A percentile compares a stretch with the other conserved stretches of the same genome.
These are phyloP conservation scores for Fusarium mundagurra DNA, from an alignment of 2,329 filamentous ascomycete genomes.

Conservation along the genomic window DNA sequence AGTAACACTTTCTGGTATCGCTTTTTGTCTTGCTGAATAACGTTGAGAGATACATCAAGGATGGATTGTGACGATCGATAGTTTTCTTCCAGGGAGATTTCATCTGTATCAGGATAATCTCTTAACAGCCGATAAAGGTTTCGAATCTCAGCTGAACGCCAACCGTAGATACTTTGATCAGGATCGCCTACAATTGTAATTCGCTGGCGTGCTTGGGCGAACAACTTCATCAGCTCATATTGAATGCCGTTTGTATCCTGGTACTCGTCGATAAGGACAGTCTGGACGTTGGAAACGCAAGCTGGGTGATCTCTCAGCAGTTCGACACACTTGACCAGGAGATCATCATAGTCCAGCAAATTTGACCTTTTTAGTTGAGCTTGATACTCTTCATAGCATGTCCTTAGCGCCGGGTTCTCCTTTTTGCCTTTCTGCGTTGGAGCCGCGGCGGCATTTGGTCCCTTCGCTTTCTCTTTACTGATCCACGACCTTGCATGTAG, in stretches of 20 bases:
- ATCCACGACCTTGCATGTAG: conserved; percentile 79
- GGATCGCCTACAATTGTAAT: conserved; percentile 97
- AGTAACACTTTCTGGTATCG: conserved; percentile 83
- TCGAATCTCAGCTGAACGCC: conserved; percentile 90
- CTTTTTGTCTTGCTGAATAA: conserved; percentile 89
- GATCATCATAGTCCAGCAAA: conserved; percentile 92
- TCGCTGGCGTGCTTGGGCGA: conserved; percentile 76
- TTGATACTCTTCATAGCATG: conserved; percentile 80
- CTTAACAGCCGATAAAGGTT: conserved; percentile 83
- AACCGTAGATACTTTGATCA: conserved; percentile 98
- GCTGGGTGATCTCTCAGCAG: conserved; percentile 77
- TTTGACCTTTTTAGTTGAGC: conserved; percentile 78
- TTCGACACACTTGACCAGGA: conserved; percentile 84
- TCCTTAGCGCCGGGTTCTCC: conserved; percentile 69
- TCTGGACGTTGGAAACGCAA: conserved; percentile 89
- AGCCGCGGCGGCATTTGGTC: conserved; percentile 57
- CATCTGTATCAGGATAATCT: conserved; percentile 80
- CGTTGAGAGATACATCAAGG: conserved; percentile 78
- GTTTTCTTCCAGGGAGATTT: conserved; percentile 90
- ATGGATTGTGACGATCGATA: conserved; percentile 93
- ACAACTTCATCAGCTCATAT: conserved; percentile 91
- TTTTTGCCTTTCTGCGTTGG: conserved; percentile 51
- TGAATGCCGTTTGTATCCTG: conserved; percentile 97
- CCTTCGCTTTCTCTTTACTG: conserved; percentile 71
- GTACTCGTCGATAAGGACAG: conserved; percentile 95